Conservation (phyloP, 2,329 filamentous ascomycete genomes). For the Xylaria polymorpha region DNA sequence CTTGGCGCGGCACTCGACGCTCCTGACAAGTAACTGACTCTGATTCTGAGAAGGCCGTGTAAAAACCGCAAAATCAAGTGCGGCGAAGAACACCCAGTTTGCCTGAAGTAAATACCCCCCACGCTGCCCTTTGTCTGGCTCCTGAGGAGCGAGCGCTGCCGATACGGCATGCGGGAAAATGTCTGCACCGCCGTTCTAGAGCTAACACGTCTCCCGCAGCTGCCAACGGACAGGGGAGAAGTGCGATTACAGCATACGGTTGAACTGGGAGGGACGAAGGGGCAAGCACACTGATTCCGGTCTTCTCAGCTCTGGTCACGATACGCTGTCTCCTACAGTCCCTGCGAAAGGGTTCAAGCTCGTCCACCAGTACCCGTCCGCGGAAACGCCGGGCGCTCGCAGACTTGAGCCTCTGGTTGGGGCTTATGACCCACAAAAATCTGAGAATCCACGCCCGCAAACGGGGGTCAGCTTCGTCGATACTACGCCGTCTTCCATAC, state of each 20-base stretch:
- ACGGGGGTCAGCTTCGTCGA: slow-evolving; percentile 40
- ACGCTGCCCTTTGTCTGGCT: slow-evolving; percentile 22
- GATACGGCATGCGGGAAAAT: slow-evolving; percentile 11
- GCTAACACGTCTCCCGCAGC: slow-evolving; percentile 49
- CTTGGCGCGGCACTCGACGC: slow-evolving; percentile 14
- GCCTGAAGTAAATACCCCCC: slow-evolving; percentile 65
- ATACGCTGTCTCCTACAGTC: slow-evolving; percentile 45
- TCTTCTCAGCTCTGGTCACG: slow-evolving; percentile 45
- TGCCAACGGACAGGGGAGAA: slow-evolving; percentile 77
- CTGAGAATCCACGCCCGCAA: slow-evolving; percentile 37
- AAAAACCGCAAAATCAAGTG: slow-evolving; percentile 85
- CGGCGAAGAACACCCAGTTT: slow-evolving; percentile 79
- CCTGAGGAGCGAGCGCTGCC: slow-evolving; percentile 19
- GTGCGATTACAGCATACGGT: slow-evolving; percentile 83
- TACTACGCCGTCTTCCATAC: slow-evolving; percentile 36
- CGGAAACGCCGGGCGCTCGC: slow-evolving; percentile 45
- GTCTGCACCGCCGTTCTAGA: slow-evolving; percentile 1
- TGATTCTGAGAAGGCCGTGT: slow-evolving; percentile 70
- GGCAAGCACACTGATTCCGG: slow-evolving; percentile 65
- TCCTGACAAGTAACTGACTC: slow-evolving; percentile 18
- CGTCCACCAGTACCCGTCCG: slow-evolving; percentile 51
- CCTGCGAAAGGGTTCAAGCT: slow-evolving; percentile 52
- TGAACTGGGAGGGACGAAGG: slow-evolving; percentile 82
- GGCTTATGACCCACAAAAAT: slow-evolving; percentile 39
- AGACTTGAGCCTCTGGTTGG: slow-evolving; percentile 49